These are phyloP conservation scores for Fusarium phyllophilum DNA, from an alignment of 2,329 filamentous ascomycete species.

Conservation along the genomic window DNA sequence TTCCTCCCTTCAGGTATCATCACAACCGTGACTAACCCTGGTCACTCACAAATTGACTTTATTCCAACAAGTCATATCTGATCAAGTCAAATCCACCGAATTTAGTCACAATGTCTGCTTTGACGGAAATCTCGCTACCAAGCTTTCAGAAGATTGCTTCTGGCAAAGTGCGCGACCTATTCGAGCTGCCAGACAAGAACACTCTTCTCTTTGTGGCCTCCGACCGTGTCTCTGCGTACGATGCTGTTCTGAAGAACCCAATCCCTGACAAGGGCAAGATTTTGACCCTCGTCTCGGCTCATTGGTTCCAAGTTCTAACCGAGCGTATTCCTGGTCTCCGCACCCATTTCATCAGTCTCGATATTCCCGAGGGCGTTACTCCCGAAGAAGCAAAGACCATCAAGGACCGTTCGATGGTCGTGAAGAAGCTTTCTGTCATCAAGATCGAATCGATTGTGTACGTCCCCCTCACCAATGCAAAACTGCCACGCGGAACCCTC, in stretches of 20 bases:
- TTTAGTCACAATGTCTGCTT: slow-evolving; percentile 21
- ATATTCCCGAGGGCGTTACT: slow-evolving; percentile 52
- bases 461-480: neutral
- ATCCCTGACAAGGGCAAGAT: slow-evolving; percentile 65
- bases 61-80: neutral
- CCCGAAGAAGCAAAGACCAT: slow-evolving; percentile 60
- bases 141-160: slow-evolving; percentile 51
- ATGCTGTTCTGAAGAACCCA: slow-evolving; percentile 76
- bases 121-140: slow-evolving; percentile 41
- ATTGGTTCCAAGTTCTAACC: slow-evolving; percentile 65
- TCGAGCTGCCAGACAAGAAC: slow-evolving; percentile 74
- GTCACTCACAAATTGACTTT: neutral
- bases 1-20: slow-evolving; percentile 7
- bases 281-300: slow-evolving; percentile 58
- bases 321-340: slow-evolving; percentile 58
- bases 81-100: neutral
- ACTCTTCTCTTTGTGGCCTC: slow-evolving; percentile 82
- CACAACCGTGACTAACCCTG: neutral
- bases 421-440: slow-evolving; percentile 77
- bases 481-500: neutral
- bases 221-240: slow-evolving; percentile 90
- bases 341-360: slow-evolving; percentile 62
- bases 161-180: slow-evolving; percentile 84
- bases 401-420: slow-evolving; percentile 78
- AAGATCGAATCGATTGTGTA: slow-evolving; percentile 61